Conservation (phyloP, 371 early-diverging fungal species). For the Haplosporangium sp. region DNA sequence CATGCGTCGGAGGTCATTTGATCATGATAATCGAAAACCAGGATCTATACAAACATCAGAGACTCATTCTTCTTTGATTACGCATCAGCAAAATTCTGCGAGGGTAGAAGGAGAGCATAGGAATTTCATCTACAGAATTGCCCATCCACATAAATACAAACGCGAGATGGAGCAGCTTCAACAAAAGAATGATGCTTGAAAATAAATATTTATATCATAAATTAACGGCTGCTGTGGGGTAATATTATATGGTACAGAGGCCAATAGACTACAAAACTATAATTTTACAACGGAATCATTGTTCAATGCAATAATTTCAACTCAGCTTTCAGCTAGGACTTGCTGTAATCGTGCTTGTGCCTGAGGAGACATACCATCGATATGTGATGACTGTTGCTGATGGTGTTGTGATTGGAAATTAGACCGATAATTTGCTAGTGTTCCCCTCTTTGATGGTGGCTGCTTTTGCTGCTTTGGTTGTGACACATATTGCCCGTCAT, state of each 20-base stretch:
- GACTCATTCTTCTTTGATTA: not conserved
- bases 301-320: not conserved
- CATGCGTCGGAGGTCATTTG: not conserved
- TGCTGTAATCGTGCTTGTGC: not conserved
- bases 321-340: conserved; percentile 1
- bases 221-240: not conserved
- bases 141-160: not conserved
- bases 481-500: conserved; percentile 1
- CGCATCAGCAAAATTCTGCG: not conserved
- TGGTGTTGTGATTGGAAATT: conserved; percentile 2
- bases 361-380: conserved; percentile 13
- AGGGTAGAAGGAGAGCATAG: not conserved
- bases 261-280: not conserved
- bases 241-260: no score
- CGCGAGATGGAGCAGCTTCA: not conserved
- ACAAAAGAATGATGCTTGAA: not conserved
- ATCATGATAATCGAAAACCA: not conserved
- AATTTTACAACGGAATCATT: not conserved
- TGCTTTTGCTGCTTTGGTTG: not conserved
- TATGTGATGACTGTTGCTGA: conserved; percentile 1
- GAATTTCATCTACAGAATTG: not conserved
- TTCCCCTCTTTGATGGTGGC: not conserved
- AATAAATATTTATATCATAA: not conserved
- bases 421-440: not conserved
- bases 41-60: not conserved